These are phyloP conservation scores for Chalciporus sphaerocephalus DNA, from an alignment of 768 basidiomycete species.

Conservation along the genomic window DNA sequence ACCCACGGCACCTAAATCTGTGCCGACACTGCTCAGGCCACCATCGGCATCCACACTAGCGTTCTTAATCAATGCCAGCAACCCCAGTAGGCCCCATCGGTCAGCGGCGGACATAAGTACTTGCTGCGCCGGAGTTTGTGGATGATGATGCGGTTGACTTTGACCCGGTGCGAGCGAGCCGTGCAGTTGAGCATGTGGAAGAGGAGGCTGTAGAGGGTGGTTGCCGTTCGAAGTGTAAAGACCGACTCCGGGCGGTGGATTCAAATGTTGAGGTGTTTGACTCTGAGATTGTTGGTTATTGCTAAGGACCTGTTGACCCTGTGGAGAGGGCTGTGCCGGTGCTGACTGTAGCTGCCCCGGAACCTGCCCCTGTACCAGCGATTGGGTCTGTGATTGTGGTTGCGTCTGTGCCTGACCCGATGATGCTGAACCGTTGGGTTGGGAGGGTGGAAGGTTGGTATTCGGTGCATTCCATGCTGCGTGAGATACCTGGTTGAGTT, in stretches of 20 bases:
- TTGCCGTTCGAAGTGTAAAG: constrained; percentile 35
- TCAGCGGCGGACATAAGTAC: constrained; percentile 90
- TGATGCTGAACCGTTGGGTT: constrained; percentile 27
- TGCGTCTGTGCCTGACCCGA: constrained; percentile 21
- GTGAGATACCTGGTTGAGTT: constrained; percentile 58
- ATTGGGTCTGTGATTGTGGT: constrained; percentile 23
- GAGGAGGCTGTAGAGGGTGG: constrained; percentile 30
- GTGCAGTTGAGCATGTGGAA: constrained; percentile 36
- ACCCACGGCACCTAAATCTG: constrained; percentile 88
- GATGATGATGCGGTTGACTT: constrained; percentile 45
- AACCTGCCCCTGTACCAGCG: constrained; percentile 22
- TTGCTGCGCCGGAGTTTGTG: constrained; percentile 91
- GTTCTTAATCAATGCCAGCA: constrained; percentile 84
- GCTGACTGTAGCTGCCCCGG: constrained; percentile 17
- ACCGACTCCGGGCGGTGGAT: constrained; percentile 37
- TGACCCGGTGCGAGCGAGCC: constrained; percentile 26
- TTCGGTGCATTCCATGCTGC: constrained; percentile 64
- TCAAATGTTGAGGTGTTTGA: constrained; percentile 42
- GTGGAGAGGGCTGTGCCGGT: constrained; percentile 25
- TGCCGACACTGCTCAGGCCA: constrained; percentile 79
- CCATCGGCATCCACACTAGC: constrained; percentile 72
- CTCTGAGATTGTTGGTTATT: constrained; percentile 30
- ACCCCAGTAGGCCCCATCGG: constrained; percentile 86
- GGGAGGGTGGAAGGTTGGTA: constrained; percentile 38
- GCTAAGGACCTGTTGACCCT: constrained; percentile 28